Conservation (phyloP, 2,329 filamentous ascomycete species). For the Dactylellina sp. region DNA sequence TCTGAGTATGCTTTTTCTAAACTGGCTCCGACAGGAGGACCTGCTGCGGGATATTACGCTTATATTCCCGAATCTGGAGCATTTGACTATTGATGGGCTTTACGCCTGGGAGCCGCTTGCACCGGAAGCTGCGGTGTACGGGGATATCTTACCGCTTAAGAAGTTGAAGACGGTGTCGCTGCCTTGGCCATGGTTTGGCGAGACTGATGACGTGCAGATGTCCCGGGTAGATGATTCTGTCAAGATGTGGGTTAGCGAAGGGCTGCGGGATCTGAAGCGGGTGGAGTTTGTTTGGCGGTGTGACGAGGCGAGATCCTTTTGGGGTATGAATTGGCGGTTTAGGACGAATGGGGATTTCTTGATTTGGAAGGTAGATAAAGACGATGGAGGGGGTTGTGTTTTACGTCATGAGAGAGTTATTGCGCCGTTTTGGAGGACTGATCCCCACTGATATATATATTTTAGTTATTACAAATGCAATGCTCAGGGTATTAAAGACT, state of each 20-base stretch:
- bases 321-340: neutral
- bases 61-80: neutral
- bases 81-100: neutral
- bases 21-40: neutral
- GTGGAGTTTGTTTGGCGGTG: constrained; percentile 1
- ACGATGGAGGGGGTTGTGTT: no score
- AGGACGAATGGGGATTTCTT: neutral
- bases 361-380: neutral
- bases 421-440: no score
- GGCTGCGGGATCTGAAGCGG: neutral
- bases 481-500: no score
- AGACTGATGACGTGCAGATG: neutral
- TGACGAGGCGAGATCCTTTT: constrained; percentile 5
- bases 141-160: neutral
- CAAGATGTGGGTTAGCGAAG: neutral
- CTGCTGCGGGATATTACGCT: neutral
- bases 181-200: neutral
- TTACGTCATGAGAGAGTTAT: no score
- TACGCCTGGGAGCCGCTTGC: neutral
- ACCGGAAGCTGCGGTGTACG: neutral
- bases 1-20: neutral
- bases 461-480: no score
- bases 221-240: neutral
- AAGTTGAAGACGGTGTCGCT: neutral
- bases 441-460: no score